Conservation (phyloP, 2,329 filamentous ascomycete genomes). For the Hymenoscyphus occultus region DNA sequence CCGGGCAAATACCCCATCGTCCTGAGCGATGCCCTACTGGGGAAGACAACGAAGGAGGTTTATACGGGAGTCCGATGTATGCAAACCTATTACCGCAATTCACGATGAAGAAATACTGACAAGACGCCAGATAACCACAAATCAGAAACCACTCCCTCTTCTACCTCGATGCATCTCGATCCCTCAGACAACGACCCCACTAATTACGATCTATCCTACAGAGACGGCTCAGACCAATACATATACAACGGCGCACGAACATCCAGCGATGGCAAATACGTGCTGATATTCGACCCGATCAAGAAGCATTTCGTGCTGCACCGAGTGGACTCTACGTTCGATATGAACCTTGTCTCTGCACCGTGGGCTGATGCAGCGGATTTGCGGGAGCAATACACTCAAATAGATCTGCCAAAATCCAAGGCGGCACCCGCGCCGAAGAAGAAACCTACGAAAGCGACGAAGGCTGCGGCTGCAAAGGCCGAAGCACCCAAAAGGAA, state of each 20-base stretch:
- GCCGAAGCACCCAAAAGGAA: slow-evolving; percentile 34
- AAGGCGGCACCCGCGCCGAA: slow-evolving; percentile 18
- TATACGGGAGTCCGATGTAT: slow-evolving; percentile 61
- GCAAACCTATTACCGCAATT: slow-evolving; percentile 23
- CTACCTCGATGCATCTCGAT: slow-evolving; percentile 48
- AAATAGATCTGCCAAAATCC: slow-evolving; percentile 44
- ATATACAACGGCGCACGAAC: slow-evolving; percentile 59
- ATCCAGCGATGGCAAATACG: slow-evolving; percentile 55
- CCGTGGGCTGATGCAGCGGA: slow-evolving; percentile 64
- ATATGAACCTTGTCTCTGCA: slow-evolving; percentile 77
- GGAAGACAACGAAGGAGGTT: slow-evolving; percentile 53
- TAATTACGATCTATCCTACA: slow-evolving; percentile 50
- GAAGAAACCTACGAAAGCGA: slow-evolving; percentile 31
- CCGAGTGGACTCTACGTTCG: slow-evolving; percentile 74
- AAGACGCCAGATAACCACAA: slow-evolving; percentile 57
- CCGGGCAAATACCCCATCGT: slow-evolving; percentile 61
- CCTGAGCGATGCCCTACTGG: slow-evolving; percentile 59
- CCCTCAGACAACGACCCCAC: slow-evolving; percentile 39
- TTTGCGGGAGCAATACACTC: slow-evolving; percentile 64
- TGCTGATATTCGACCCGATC: slow-evolving; percentile 72
- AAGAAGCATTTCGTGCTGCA: slow-evolving; percentile 79
- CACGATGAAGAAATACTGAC: not conserved
- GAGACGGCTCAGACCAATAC: slow-evolving; percentile 54
- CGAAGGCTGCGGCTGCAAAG: slow-evolving; percentile 28
- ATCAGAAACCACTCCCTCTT: slow-evolving; percentile 49